Evolutionary conservation across 1,284 basidiomycete genomes (phyloP).

Genomic region (Moniliella sp.): DNA sequence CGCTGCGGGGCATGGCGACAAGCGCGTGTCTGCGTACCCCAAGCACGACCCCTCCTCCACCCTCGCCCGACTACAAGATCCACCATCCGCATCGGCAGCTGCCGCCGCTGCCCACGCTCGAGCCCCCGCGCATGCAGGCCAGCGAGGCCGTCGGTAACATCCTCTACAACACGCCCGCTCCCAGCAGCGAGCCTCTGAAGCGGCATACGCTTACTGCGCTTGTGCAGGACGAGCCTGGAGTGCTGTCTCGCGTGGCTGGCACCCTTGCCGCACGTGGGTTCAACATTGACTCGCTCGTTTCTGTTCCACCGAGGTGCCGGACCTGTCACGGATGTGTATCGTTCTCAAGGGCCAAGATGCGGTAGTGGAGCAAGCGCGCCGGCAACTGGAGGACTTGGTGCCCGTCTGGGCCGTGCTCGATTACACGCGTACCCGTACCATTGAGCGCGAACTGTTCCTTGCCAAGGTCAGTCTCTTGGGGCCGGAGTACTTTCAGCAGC

Average conservation of each 20-base stretch:
- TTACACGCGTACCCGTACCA: constrained; percentile 39
- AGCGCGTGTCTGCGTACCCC: too few species aligned
- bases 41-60: too few species aligned
- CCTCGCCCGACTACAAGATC: constrained; percentile 69
- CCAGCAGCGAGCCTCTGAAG: constrained; percentile 67
- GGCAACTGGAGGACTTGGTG: constrained; percentile 30
- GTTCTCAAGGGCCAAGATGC: constrained; percentile 88
- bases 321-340: constrained; percentile 93
- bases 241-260: constrained; percentile 79
- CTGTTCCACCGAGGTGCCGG: constrained; percentile 87
- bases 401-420: constrained; percentile 32
- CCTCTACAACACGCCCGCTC: constrained; percentile 62
- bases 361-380: constrained; percentile 66
- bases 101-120: constrained; percentile 29
- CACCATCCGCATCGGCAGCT: constrained; percentile 38
- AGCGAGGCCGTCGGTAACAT: constrained; percentile 34
- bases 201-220: constrained; percentile 91
- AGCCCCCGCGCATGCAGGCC: constrained; percentile 26
- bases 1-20: too few species aligned
- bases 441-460: constrained; percentile 66
- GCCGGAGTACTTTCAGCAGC: constrained; percentile 68
- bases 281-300: constrained; percentile 94
- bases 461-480: constrained; percentile 80
- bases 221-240: constrained; percentile 96
- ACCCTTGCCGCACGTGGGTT: constrained; percentile 90